Evolutionary conservation across 108 stramenopile genomes (phyloP).

Genomic region (Nitzschia palea): DNA sequence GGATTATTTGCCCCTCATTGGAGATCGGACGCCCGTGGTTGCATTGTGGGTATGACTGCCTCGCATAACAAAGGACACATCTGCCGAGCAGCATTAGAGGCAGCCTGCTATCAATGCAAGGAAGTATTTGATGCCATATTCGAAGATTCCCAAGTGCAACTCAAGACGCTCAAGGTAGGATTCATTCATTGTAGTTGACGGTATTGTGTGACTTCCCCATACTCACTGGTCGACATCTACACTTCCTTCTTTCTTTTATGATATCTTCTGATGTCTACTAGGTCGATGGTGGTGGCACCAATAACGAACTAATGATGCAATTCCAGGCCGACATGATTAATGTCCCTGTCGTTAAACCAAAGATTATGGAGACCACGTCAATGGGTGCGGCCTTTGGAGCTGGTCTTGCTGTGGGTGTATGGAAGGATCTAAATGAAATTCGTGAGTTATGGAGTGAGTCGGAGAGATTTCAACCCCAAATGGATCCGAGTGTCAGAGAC

Average conservation of each 20-base stretch:
- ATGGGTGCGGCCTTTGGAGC: constrained; percentile 96
- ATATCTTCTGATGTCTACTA: too few species aligned
- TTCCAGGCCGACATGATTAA: constrained; percentile 94
- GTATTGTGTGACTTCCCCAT: too few species aligned
- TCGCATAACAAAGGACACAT: constrained; percentile 89
- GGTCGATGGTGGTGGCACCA: constrained; percentile 96
- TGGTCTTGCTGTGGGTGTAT: constrained; percentile 95
- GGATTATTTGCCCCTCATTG: constrained; percentile 98
- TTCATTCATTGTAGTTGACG: too few species aligned
- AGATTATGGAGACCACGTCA: constrained; percentile 92
- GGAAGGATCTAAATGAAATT: constrained; percentile 84
- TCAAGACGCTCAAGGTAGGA: constrained; percentile 70
- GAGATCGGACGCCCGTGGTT: constrained; percentile 91
- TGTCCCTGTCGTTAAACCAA: constrained; percentile 81
- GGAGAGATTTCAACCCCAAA: constrained; percentile 66
- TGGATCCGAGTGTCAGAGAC: constrained; percentile 58
- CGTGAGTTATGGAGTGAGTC: constrained; percentile 71
- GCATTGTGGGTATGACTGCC: constrained; percentile 93
- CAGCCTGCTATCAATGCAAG: constrained; percentile 88
- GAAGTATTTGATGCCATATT: constrained; percentile 94
- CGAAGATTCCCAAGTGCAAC: constrained; percentile 66
- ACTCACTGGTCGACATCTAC: too few species aligned
- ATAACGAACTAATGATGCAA: constrained; percentile 93
- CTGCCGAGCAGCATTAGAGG: constrained; percentile 93
- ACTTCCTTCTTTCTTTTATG: too few species aligned